Evolutionary conservation across 2,329 filamentous ascomycete genomes (phyloP).

Genomic region (Fusarium abutilonis): DNA sequence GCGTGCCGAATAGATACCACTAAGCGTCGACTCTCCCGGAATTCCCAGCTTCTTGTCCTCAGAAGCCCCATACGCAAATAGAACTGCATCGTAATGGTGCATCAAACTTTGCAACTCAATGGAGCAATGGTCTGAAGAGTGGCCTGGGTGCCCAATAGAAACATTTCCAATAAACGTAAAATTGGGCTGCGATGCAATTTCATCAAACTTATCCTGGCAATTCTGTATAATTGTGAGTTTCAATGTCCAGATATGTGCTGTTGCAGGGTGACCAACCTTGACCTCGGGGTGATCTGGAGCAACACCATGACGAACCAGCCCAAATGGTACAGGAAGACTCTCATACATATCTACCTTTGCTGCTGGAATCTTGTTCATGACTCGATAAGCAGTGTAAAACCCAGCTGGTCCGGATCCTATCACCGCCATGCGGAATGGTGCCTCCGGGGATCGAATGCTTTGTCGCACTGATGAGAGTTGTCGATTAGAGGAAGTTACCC

Average conservation of each 20-base stretch:
- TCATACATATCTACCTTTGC: slow-evolving; percentile 95
- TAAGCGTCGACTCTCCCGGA: slow-evolving; percentile 76
- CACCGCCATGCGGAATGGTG: slow-evolving; percentile 81
- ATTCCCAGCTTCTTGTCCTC: slow-evolving; percentile 82
- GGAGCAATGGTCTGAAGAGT: slow-evolving; percentile 54
- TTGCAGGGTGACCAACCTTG: slow-evolving; percentile 68
- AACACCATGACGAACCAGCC: slow-evolving; percentile 91
- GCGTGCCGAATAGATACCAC: slow-evolving; percentile 85
- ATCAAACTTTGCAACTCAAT: slow-evolving; percentile 75
- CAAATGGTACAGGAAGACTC: slow-evolving; percentile 89
- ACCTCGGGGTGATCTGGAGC: slow-evolving; percentile 99
- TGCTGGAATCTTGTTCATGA: slow-evolving; percentile 78
- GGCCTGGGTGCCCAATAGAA: slow-evolving; percentile 70
- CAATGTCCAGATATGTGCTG: not conserved
- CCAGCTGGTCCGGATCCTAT: slow-evolving; percentile 94
- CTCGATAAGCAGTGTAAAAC: slow-evolving; percentile 90
- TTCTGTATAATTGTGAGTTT: slow-evolving; percentile 66
- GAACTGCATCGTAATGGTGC: slow-evolving; percentile 87
- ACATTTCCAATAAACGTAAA: slow-evolving; percentile 95
- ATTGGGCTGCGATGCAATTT: slow-evolving; percentile 81
- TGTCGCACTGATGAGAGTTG: slow-evolving; percentile 18
- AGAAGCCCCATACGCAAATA: slow-evolving; percentile 93
- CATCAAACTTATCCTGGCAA: slow-evolving; percentile 91
- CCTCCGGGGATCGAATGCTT: slow-evolving; percentile 47
- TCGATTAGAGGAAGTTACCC: slow-evolving; percentile 10